Percentiles rank a stretch among this genome's conserved stretches.
Evolutionary conservation across 768 basidiomycete species (phyloP).

Genomic region (Termitomyces sp.): DNA sequence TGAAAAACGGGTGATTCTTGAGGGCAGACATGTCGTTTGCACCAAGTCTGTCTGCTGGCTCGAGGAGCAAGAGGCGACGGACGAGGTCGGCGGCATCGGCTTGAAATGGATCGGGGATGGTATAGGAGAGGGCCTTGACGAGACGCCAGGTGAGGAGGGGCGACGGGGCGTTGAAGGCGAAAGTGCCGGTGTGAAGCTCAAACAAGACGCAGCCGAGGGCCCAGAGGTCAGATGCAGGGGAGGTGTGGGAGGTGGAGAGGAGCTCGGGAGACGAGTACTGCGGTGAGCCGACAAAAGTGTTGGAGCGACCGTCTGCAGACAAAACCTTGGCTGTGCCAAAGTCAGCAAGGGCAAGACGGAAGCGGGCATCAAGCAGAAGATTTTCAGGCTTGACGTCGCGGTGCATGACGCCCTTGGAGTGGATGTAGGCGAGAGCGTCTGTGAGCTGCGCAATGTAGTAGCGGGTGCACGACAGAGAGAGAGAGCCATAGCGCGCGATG

Average conservation of each 20-base stretch:
- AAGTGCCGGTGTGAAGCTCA: slow-evolving; percentile 88
- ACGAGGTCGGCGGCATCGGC: slow-evolving; percentile 77
- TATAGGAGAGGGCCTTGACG: slow-evolving; percentile 83
- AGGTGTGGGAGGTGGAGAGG: slow-evolving; percentile 52
- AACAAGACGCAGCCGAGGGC: slow-evolving; percentile 91
- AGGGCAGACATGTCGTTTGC: slow-evolving; percentile 47
- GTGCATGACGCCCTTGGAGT: slow-evolving; percentile 85
- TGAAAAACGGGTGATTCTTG: slow-evolving; percentile 54
- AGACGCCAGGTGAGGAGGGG: slow-evolving; percentile 96
- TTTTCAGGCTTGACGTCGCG: slow-evolving; percentile 86
- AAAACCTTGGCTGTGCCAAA: slow-evolving; percentile 89
- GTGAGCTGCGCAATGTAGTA: slow-evolving; percentile 90
- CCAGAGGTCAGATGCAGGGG: slow-evolving; percentile 75
- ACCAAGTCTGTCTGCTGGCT: slow-evolving; percentile 58
- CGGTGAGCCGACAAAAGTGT: slow-evolving; percentile 85
- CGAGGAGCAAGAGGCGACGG: slow-evolving; percentile 62
- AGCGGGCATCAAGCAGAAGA: slow-evolving; percentile 79
- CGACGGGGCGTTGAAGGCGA: slow-evolving; percentile 87
- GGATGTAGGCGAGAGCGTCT: slow-evolving; percentile 88
- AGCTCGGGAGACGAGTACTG: slow-evolving; percentile 90
- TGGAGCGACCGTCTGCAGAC: slow-evolving; percentile 26
- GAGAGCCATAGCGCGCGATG: slow-evolving; percentile 76
- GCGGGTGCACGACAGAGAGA: slow-evolving; percentile 69
- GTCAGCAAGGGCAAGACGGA: slow-evolving; percentile 92
- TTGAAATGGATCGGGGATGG: slow-evolving; percentile 85